phyloP scores from a whole-genome alignment of 1,284 basidiomycete species.

The Wallemia mellicola region DNA sequence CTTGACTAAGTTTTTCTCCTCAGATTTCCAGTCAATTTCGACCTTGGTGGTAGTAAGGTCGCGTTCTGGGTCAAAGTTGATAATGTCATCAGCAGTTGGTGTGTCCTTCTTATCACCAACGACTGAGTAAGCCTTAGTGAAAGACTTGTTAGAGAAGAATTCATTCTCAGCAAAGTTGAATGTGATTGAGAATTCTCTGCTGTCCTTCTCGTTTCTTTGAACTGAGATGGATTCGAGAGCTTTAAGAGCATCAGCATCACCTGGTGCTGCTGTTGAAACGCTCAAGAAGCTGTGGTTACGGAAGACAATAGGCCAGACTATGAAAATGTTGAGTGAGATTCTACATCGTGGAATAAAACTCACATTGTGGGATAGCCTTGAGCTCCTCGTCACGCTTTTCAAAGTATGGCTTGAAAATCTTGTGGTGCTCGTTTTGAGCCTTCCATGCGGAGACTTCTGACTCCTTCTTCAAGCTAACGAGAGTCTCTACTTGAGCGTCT shows the following conservation, averaged over 20 bases:
- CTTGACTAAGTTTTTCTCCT: conserved; percentile 40
- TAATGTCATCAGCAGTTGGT: conserved; percentile 34
- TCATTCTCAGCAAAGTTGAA: conserved; percentile 43
- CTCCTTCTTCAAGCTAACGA: not conserved
- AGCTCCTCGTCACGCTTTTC: not conserved
- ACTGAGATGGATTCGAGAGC: not conserved
- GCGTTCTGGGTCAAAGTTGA: conserved; percentile 44
- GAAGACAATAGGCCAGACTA: conserved; percentile 1
- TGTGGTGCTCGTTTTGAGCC: not conserved
- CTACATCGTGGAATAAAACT: not conserved
- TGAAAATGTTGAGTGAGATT: not conserved
- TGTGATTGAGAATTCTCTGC: not conserved
- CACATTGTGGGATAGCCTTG: not conserved
- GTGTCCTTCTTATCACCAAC: conserved; percentile 20
- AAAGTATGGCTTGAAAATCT: not conserved
- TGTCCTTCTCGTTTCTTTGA: conserved; percentile 4
- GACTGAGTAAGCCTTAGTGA: conserved; percentile 49
- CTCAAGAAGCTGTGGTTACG: not conserved
- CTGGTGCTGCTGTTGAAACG: not conserved
- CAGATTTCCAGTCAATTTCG: conserved; percentile 53
- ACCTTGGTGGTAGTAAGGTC: conserved; percentile 29
- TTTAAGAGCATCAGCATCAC: not conserved
- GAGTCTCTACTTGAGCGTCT: not conserved
- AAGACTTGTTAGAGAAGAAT: conserved; percentile 35
- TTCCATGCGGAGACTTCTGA: not conserved